These are phyloP conservation scores for Claviceps capensis DNA, from an alignment of 2,329 filamentous ascomycete species.

Conservation along the genomic window DNA sequence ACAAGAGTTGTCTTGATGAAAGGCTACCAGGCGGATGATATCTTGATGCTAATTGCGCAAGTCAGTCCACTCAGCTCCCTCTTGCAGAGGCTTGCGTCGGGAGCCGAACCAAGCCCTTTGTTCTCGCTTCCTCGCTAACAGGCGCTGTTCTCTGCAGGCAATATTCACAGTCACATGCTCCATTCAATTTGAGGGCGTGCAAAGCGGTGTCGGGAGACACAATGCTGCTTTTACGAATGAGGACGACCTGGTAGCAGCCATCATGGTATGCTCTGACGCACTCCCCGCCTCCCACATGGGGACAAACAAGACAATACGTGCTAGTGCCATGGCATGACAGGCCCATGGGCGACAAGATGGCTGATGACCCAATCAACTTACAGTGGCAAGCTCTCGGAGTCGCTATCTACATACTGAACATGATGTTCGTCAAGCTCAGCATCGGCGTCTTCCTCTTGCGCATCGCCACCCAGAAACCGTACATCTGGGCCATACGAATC, in stretches of 20 bases:
- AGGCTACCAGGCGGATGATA: conserved; percentile 35
- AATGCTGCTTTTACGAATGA: conserved; percentile 28
- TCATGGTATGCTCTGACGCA: conserved; percentile 24
- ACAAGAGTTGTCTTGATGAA: conserved; percentile 30
- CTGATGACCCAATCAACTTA: neutral
- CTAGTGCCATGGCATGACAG: neutral
- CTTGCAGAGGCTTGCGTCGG: neutral
- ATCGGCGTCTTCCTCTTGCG: conserved; percentile 39
- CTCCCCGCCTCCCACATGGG: neutral
- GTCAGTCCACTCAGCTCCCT: conserved; percentile 14
- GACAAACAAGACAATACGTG: no score
- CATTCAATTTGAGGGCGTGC: conserved; percentile 30
- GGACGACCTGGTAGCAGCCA: conserved; percentile 27
- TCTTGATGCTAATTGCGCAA: conserved; percentile 37
- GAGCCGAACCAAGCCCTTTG: neutral
- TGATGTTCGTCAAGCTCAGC: conserved; percentile 44
- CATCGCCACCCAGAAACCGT: conserved; percentile 30
- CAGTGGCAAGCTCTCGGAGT: conserved; percentile 39
- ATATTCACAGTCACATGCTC: conserved; percentile 34
- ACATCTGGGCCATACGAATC: conserved; percentile 32
- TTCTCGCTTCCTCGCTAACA: conserved; percentile 1
- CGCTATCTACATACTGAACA: conserved; percentile 35
- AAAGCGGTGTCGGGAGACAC: conserved; percentile 31
- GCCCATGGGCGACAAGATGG: neutral
- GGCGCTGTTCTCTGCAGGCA: conserved; percentile 13